Evolutionary conservation across 2,329 filamentous ascomycete genomes (phyloP), one percentile per base, ranked within the genome.

Genomic region (Ceratocystis harringtonii): DNA sequence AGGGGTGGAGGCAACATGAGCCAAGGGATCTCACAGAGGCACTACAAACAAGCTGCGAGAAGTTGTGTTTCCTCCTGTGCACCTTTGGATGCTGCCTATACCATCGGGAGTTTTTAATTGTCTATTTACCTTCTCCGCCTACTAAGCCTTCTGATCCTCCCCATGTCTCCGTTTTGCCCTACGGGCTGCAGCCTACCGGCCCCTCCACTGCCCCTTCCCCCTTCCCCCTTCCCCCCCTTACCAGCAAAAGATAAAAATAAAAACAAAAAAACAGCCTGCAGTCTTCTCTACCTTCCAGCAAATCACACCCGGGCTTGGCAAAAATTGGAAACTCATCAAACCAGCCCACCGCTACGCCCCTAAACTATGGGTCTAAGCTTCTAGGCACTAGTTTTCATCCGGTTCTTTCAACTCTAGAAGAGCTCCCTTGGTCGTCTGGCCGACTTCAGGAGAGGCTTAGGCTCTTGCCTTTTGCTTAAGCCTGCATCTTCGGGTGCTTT

Each of bases 351-450:
- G 52, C 52, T 57, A 57, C 52, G 52, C 55, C 55, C 55, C 55
- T 58, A 58, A 58, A 30, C 55, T n/a, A n/a, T 30, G 15, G 55
- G 55, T 25, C 55, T 36, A n/a, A 58, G 55, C 55, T 58, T 58
- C 28, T 8, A 58, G 25, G 15, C 55, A 28, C 30, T 12, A 36
- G 25, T 36, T 36, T 58, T 58, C 7, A 7, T 36, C 28, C 28
- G 25, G 17, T 36, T 36, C 30, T 58, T 36, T 5, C 36, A 15
- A 58, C 17, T 36, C 55, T 22, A 58, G 28, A 58, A 58, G 28
- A 41, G 10, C 36, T 15, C 10, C 36, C 36, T 12, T 12, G 12
- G 10, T 15, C 10, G 3, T 41, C 36, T 12, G 36, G 36, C 2
- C 12, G 36, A 10, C 36, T 41, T 41, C 36, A 41, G 36, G 36